Base-by-base conservation (phyloP, 805 yeast species). In the Scheffersomyces ergatensis region DNA sequence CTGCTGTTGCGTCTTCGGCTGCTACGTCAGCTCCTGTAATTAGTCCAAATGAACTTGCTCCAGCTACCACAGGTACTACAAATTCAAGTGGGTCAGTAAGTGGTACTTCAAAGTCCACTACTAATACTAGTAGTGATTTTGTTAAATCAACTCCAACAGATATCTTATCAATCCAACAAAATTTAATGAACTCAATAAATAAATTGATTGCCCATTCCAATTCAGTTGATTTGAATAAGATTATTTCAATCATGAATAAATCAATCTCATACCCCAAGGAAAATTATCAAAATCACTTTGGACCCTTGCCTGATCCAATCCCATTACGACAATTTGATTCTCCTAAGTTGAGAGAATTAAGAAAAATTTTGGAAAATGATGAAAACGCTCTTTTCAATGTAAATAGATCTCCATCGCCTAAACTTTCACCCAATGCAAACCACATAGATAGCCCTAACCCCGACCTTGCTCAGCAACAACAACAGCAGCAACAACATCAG, bases 311-410 rank as follows among this genome's bases (percentile, higher is more conserved):
- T 0, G 89, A 83, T 40, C 83, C 90, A 23, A 65, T 77, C 18
- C 65, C 80, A 2, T 68, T 76, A 20, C 78, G 95, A 46, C 82
- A 79, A 40, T 89, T 86, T 62, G 97, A 89, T 60, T 86, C 96
- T 0, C 92, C 97, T 4, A 85, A 81, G 47, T 69, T 92, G 42
- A 73, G 98, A 40, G 99, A 93, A 54, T 74, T 89, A 43, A 76
- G 98, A 43, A 90, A 92, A 60, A 44, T 52, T 9, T 62, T 70
- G 42, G 76, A 70, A 36, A 59, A 51, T 42, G 61, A 55, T 40
- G 74, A 67, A 40, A 29, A 29, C 15, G 32, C 50, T 15, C 13
- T 29, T 5, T 8, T 14, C 15, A 29, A 29, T 29, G 15, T 18
- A 14, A 29, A 29, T 29, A n/a, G 32, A 14, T 14, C 18, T 14